A percentile compares a stretch with the other conserved stretches of the same genome.
Conservation (phyloP, 495 filamentous ascomycete genomes). For the Massariosphaeria phaeospora region DNA sequence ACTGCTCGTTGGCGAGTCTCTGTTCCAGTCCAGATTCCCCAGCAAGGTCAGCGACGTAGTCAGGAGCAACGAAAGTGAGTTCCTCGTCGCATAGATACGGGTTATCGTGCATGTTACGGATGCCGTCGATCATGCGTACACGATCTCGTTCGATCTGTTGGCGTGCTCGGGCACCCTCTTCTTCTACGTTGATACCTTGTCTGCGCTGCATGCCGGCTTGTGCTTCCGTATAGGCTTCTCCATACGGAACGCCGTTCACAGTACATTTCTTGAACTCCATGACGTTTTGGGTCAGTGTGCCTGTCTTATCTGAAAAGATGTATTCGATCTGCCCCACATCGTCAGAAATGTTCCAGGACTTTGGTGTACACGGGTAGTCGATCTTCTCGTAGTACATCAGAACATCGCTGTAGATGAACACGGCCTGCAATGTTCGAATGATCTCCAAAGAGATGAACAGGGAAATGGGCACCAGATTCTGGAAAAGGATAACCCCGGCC, state of each 20-base stretch:
- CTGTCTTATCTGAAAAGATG: slow-evolving; percentile 99
- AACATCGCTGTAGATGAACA: slow-evolving; percentile 95
- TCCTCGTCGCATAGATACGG: slow-evolving; percentile 87
- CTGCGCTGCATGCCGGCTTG: slow-evolving; percentile 92
- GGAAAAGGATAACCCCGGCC: slow-evolving; percentile 89
- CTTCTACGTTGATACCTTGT: slow-evolving; percentile 77
- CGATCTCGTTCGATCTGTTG: slow-evolving; percentile 77
- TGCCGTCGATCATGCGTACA: slow-evolving; percentile 60
- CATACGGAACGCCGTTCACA: slow-evolving; percentile 89
- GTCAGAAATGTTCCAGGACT: slow-evolving; percentile 99
- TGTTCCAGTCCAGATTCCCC: slow-evolving; percentile 76
- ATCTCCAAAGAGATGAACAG: slow-evolving; percentile 98
- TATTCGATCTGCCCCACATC: slow-evolving; percentile 99
- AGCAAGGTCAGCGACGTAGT: slow-evolving; percentile 74
- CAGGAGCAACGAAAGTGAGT: slow-evolving; percentile 85
- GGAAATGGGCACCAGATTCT: slow-evolving; percentile 97
- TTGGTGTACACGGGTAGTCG: slow-evolving; percentile 91
- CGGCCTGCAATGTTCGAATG: slow-evolving; percentile 83
- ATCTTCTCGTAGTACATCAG: slow-evolving; percentile 95
- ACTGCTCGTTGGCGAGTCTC: slow-evolving; percentile 69
- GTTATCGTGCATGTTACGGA: slow-evolving; percentile 78
- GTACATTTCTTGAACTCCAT: slow-evolving; percentile 99
- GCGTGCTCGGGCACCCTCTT: slow-evolving; percentile 64
- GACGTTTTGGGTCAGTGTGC: slow-evolving; percentile 95
- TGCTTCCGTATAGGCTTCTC: slow-evolving; percentile 96